These are phyloP conservation scores for Trichoderma breve DNA, from an alignment of 2,329 filamentous ascomycete genomes.

Conservation along the genomic window DNA sequence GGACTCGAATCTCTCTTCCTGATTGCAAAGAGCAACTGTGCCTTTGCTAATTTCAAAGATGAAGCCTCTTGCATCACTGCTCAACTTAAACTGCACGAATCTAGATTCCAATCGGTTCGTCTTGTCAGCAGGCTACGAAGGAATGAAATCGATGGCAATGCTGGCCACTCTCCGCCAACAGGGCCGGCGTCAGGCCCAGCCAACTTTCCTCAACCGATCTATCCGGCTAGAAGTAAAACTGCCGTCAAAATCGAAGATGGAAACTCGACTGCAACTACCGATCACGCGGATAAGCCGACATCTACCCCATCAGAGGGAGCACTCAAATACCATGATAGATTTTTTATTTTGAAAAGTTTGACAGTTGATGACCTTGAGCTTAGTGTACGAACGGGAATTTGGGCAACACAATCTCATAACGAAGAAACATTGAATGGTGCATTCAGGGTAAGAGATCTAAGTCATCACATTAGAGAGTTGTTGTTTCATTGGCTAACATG, in stretches of 20 bases:
- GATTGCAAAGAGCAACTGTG: constrained; percentile 96
- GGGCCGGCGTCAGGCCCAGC: constrained; percentile 49
- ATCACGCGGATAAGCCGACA: background rate
- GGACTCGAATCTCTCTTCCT: constrained; percentile 87
- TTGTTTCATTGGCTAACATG: constrained; percentile 10
- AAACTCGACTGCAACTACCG: background rate
- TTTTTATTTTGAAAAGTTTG: constrained; percentile 90
- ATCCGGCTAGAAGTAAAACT: constrained; percentile 20
- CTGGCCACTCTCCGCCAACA: constrained; percentile 52
- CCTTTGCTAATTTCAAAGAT: constrained; percentile 91
- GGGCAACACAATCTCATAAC: constrained; percentile 94
- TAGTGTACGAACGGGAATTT: constrained; percentile 82
- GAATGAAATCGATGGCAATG: constrained; percentile 45
- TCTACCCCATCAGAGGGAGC: background rate
- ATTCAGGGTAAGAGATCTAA: constrained; percentile 61
- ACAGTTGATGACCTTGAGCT: constrained; percentile 87
- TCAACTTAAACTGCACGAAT: constrained; percentile 84
- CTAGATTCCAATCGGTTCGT: constrained; percentile 79
- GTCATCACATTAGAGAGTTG: background rate
- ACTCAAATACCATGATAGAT: constrained; percentile 61
- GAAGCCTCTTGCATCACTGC: constrained; percentile 73
- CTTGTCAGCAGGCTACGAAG: constrained; percentile 80
- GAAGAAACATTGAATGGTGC: constrained; percentile 80
- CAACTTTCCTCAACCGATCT: constrained; percentile 19
- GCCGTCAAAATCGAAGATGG: background rate